phyloP scores from a whole-genome alignment of 1,284 basidiomycete species.

The Ceratobasidium sp. region DNA sequence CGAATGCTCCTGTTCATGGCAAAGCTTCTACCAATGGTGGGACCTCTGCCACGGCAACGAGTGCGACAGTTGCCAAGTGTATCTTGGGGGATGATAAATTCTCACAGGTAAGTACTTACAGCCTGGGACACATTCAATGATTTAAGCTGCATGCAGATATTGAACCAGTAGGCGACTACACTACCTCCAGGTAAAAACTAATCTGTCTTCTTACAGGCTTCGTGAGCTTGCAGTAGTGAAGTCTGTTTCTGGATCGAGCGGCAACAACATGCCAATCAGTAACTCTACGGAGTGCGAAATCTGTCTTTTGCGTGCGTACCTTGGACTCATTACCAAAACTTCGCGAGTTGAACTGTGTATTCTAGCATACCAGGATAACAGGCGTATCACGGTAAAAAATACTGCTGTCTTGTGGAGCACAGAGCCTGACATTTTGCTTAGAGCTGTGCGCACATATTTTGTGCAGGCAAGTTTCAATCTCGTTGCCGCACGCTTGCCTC shows the following conservation, averaged over 20 bases:
- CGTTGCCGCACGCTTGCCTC: conserved; percentile 46
- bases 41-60: no score
- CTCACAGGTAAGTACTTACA: no score
- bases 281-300: conserved; percentile 47
- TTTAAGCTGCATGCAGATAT: conserved; percentile 52
- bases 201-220: conserved; percentile 62
- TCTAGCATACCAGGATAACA: conserved; percentile 60
- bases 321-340: neutral
- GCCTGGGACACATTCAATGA: no score
- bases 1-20: no score
- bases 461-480: conserved; percentile 55
- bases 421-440: neutral
- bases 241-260: conserved; percentile 53
- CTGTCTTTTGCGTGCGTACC: conserved; percentile 44
- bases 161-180: conserved; percentile 55
- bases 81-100: no score
- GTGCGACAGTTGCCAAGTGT: no score
- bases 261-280: conserved; percentile 32
- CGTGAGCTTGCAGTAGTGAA: conserved; percentile 64
- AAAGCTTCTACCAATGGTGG: no score
- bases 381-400: conserved; percentile 58
- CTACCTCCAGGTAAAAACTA: conserved; percentile 55
- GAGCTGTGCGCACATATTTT: conserved; percentile 65
- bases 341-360: conserved; percentile 47
- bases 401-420: neutral